These are phyloP conservation scores for Aegle marmelos DNA, from an alignment of 345 rosid genomes.

Conservation along the genomic window DNA sequence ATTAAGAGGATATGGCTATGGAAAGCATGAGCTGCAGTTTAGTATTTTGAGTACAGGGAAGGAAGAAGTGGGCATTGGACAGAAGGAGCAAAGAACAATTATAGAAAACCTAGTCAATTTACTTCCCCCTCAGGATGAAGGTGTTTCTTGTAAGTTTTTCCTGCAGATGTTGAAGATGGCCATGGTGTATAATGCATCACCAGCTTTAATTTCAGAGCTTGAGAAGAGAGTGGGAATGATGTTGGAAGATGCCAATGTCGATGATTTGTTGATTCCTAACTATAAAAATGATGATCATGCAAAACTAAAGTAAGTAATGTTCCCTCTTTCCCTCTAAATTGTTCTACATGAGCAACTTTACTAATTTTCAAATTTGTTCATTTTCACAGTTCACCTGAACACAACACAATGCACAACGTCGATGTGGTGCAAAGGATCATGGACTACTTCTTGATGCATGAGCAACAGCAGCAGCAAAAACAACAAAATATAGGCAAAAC, in stretches of 20 bases:
- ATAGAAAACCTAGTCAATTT: slow-evolving; percentile 72
- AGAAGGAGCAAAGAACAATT: slow-evolving; percentile 51
- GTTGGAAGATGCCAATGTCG: slow-evolving; percentile 61
- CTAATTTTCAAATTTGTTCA: neutral
- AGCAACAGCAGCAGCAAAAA: slow-evolving; percentile 58
- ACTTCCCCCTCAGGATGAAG: slow-evolving; percentile 61
- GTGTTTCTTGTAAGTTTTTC: slow-evolving; percentile 66
- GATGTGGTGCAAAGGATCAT: slow-evolving; percentile 70
- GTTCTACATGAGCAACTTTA: slow-evolving; percentile 7
- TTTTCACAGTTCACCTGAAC: slow-evolving; percentile 50
- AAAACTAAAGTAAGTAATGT: slow-evolving; percentile 43
- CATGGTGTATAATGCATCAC: slow-evolving; percentile 61
- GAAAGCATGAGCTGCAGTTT: slow-evolving; percentile 61
- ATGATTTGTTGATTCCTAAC: slow-evolving; percentile 78
- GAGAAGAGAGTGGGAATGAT: slow-evolving; percentile 64
- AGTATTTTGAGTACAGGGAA: slow-evolving; percentile 37
- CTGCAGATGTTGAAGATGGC: slow-evolving; percentile 71
- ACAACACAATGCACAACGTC: slow-evolving; percentile 50
- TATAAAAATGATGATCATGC: slow-evolving; percentile 55
- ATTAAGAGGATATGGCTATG: slow-evolving; percentile 46
- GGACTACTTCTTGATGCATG: slow-evolving; percentile 76
- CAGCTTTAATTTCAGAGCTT: slow-evolving; percentile 73
- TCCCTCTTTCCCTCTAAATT: slow-evolving; percentile 9
- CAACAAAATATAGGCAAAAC: slow-evolving; percentile 41
- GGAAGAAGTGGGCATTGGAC: slow-evolving; percentile 35